These are phyloP conservation scores for Penicillium goetzii DNA, from an alignment of 495 filamentous ascomycete genomes.

Conservation along the genomic window DNA sequence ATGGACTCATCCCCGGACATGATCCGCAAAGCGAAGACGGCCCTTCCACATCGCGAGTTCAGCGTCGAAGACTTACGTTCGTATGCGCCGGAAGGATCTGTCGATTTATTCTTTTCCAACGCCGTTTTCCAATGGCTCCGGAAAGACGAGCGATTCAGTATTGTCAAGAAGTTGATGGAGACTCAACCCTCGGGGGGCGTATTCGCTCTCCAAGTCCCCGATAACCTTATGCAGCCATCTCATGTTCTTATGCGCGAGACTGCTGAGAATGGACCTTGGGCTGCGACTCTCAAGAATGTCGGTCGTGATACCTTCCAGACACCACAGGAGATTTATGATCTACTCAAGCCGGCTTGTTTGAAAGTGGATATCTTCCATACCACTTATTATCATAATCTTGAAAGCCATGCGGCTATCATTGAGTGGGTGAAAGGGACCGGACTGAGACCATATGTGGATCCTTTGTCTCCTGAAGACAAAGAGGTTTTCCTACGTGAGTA, in stretches of 20 bases:
- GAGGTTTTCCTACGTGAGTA: slow-evolving; percentile 47
- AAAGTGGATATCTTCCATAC: slow-evolving; percentile 55
- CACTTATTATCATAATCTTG: slow-evolving; percentile 54
- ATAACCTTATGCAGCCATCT: slow-evolving; percentile 53
- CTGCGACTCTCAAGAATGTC: slow-evolving; percentile 33
- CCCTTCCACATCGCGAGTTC: slow-evolving; percentile 41
- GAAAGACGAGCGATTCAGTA: slow-evolving; percentile 41
- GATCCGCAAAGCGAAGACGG: slow-evolving; percentile 48
- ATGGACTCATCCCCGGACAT: slow-evolving; percentile 60
- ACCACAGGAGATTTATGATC: slow-evolving; percentile 48
- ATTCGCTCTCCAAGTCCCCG: slow-evolving; percentile 59
- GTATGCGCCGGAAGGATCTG: slow-evolving; percentile 36
- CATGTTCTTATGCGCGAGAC: slow-evolving; percentile 54
- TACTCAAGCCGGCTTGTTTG: slow-evolving; percentile 44
- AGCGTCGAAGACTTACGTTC: slow-evolving; percentile 41
- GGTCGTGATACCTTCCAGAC: slow-evolving; percentile 53
- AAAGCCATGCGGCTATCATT: slow-evolving; percentile 49
- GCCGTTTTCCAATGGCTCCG: slow-evolving; percentile 60
- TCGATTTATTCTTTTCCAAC: slow-evolving; percentile 57
- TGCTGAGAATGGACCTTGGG: slow-evolving; percentile 45
- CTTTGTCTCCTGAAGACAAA: slow-evolving; percentile 37
- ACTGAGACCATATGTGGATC: slow-evolving; percentile 53
- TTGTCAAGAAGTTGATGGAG: slow-evolving; percentile 45
- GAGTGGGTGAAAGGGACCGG: slow-evolving; percentile 63
- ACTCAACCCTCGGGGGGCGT: slow-evolving; percentile 46